Percentiles rank a stretch among this genome's conserved stretches.
Evolutionary conservation across 139 green algal genomes (phyloP).

Genomic region (Zygnema cylindricum): DNA sequence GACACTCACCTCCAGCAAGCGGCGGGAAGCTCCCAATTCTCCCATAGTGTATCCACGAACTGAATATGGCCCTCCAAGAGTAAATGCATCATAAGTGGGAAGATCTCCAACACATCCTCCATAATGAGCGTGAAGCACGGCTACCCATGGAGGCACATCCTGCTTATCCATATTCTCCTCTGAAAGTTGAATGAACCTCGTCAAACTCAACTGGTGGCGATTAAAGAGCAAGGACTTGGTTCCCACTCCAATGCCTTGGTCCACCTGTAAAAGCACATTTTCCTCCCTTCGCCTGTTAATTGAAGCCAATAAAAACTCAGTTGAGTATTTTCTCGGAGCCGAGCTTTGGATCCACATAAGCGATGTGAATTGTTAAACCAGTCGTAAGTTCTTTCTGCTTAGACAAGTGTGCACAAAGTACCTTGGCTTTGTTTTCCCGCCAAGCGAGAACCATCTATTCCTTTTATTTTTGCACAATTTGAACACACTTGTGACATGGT

Average conservation of each 20-base stretch:
- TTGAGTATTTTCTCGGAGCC: too few relatives aligned
- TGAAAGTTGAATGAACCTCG: slow-evolving; percentile 74
- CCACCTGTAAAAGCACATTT: slow-evolving; percentile 79
- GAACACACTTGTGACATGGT: too few relatives aligned
- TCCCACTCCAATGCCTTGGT: slow-evolving; percentile 82
- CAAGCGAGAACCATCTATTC: too few relatives aligned
- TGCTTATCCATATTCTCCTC: slow-evolving; percentile 19
- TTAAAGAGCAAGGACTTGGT: slow-evolving; percentile 79
- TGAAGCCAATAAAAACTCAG: too few relatives aligned
- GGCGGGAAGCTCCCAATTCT: slow-evolving; percentile 74
- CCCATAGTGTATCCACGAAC: slow-evolving; percentile 91
- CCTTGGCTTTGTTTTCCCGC: too few relatives aligned
- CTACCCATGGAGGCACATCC: slow-evolving; percentile 59
- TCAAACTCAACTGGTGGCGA: slow-evolving; percentile 60
- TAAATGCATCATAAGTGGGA: slow-evolving; percentile 90
- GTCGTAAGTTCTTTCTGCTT: too few relatives aligned
- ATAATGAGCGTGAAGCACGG: slow-evolving; percentile 79
- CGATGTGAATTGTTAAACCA: too few relatives aligned
- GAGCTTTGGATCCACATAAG: too few relatives aligned
- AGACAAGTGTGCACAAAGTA: too few relatives aligned
- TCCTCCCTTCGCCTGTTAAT: too few relatives aligned
- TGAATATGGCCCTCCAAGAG: slow-evolving; percentile 91
- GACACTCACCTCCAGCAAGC: slow-evolving; percentile 28
- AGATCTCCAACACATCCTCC: slow-evolving; percentile 86
- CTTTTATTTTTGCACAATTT: too few relatives aligned